Percentiles rank a stretch among this genome's conserved stretches.
Evolutionary conservation across 2,329 filamentous ascomycete genomes (phyloP).

Genomic region (Aspergillus sojae): DNA sequence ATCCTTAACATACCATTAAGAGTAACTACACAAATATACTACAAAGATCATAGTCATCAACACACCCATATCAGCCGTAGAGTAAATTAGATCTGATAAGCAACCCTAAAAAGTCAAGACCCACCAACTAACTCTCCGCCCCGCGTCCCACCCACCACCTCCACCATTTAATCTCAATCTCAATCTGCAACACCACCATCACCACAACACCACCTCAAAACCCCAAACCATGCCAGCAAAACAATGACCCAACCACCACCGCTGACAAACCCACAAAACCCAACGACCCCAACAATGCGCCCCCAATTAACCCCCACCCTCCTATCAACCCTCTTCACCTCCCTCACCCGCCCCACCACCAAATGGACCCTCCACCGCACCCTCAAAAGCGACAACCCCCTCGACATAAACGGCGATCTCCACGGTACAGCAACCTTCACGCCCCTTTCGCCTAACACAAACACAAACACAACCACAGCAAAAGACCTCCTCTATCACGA

Average conservation of each 20-base stretch:
- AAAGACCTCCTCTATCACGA: slow-evolving; percentile 46
- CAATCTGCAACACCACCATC: not conserved
- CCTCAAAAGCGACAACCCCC: slow-evolving; percentile 43
- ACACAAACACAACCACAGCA: slow-evolving; percentile 5
- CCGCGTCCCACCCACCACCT: not conserved
- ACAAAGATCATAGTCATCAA: no score
- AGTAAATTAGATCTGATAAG: not conserved
- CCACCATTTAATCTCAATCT: not conserved
- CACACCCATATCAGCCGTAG: no score
- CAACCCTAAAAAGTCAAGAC: not conserved
- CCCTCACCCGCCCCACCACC: slow-evolving; percentile 28
- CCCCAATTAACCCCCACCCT: not conserved
- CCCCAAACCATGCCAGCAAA: not conserved
- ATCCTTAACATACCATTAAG: no score
- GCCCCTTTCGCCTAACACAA: slow-evolving; percentile 10
- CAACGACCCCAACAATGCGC: not conserved
- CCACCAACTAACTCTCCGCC: not conserved
- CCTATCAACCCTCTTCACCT: slow-evolving; percentile 24
- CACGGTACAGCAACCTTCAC: slow-evolving; percentile 44
- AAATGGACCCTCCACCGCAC: slow-evolving; percentile 42
- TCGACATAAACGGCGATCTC: slow-evolving; percentile 46
- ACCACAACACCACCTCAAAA: not conserved
- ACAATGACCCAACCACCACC: not conserved
- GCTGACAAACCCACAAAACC: not conserved
- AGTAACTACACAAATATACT: no score